Percentiles rank a stretch among this genome's conserved stretches.
phyloP scores from a whole-genome alignment of 371 early-diverging fungal genomes.

The Saksenaea vasiformis region DNA sequence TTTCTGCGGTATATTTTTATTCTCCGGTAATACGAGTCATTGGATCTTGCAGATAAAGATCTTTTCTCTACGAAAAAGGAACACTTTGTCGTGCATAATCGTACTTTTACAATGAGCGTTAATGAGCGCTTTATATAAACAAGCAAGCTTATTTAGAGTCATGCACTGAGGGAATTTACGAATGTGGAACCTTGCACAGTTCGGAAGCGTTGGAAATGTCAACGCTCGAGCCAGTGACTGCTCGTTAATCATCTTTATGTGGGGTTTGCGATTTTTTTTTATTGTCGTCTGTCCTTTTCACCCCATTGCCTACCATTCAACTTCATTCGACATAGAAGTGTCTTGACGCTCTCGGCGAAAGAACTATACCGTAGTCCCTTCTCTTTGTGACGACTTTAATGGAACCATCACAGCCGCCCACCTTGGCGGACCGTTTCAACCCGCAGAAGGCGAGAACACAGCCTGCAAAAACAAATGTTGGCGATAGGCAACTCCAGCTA shows the following conservation, averaged over 20 bases:
- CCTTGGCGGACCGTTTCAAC: not conserved
- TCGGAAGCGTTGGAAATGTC: not conserved
- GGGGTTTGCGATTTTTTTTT: not conserved
- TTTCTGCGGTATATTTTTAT: too few relatives aligned
- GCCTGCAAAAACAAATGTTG: not conserved
- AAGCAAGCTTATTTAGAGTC: not conserved
- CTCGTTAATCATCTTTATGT: not conserved
- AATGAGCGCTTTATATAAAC: too few relatives aligned
- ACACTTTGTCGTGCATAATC: too few relatives aligned
- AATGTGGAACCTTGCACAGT: not conserved
- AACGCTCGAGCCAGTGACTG: not conserved
- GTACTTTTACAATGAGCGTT: too few relatives aligned
- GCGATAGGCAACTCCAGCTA: conserved; percentile 14
- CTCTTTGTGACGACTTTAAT: not conserved
- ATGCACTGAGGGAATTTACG: not conserved
- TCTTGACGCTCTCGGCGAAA: not conserved
- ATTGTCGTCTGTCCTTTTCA: not conserved
- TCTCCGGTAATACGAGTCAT: too few relatives aligned
- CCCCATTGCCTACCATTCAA: not conserved
- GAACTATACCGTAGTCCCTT: not conserved
- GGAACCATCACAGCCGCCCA: not conserved
- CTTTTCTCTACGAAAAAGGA: too few relatives aligned
- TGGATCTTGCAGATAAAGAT: too few relatives aligned
- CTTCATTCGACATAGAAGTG: not conserved
- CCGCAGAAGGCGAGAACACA: not conserved